Evolutionary conservation across 176 grass and related monocot genomes (phyloP).

Genomic region (Musa acuminata): DNA sequence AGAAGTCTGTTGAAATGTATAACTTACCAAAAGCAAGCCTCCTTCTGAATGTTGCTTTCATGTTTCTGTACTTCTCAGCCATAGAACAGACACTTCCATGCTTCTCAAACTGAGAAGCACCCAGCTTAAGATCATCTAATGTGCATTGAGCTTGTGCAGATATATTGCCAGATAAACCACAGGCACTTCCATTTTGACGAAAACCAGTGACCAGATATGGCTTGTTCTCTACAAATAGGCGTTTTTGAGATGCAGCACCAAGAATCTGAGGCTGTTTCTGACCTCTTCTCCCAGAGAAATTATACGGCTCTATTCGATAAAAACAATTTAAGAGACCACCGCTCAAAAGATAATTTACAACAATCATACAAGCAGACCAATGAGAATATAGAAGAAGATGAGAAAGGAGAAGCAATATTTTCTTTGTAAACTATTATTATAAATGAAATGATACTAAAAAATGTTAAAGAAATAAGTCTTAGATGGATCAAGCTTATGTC

Average conservation of each 20-base stretch:
- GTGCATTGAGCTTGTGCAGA: slow-evolving; percentile 40
- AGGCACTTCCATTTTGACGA: slow-evolving; percentile 59
- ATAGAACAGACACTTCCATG: slow-evolving; percentile 67
- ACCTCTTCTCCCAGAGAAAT: slow-evolving; percentile 66
- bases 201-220: slow-evolving; percentile 84
- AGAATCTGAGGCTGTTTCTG: slow-evolving; percentile 93
- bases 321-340: background rate
- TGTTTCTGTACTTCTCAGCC: slow-evolving; percentile 77
- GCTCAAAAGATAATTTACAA: slow-evolving; percentile 16
- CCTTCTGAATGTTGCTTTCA: slow-evolving; percentile 78
- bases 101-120: slow-evolving; percentile 38
- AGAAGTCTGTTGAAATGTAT: background rate
- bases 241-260: slow-evolving; percentile 83
- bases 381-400: background rate
- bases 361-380: background rate
- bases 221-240: slow-evolving; percentile 75
- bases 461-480: background rate
- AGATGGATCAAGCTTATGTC: slow-evolving; percentile 12
- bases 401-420: background rate
- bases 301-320: slow-evolving; percentile 64
- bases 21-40: slow-evolving; percentile 87
- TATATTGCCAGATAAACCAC: slow-evolving; percentile 30
- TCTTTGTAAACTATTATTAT: background rate
- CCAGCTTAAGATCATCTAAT: slow-evolving; percentile 26
- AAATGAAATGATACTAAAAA: background rate